Evolutionary conservation across 2,329 filamentous ascomycete genomes (phyloP), one percentile per base, ranked within the genome.

Genomic region (Scedosporium boydii): DNA sequence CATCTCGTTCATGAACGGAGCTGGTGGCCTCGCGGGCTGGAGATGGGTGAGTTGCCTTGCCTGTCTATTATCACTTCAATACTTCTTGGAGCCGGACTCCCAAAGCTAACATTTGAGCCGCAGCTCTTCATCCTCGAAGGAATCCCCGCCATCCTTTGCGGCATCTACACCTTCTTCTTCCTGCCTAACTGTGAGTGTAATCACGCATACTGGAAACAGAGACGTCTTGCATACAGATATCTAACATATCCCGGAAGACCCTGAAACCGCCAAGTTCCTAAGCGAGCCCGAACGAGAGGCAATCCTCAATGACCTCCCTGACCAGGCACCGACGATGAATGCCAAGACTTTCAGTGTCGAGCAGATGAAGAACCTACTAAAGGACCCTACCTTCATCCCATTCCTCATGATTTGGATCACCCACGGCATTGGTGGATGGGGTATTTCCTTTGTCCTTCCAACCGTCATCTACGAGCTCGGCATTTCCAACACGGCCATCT

Each of bases 391-490:
- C 0, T 68, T 70, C 46, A 16, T 69, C 7, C 68, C 68, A 0
- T 71, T 70, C 38, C 61, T 67, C 7, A 53, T 69, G 48, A 67
- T 70, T 12, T 70, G 69, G 69, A 68, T 70, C 21, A 68, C 67
- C 0, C 69, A 71, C 18, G 69, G 69, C 10, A 70, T 71, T 5
- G 68, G 69, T 12, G 69, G 69, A n/a, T 69, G 67, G 64, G 68
- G 69, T 1, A 69, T 70, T 34, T 66, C 68, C 3, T 69, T 69
- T 21, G 66, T 69, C 6, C 60, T 71, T 7, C 69, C 69, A 14
- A 70, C 66, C 1, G 68, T 70, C 46, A 69, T 70, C 34, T 70
- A 70, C 48, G 69, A 70, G 18, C 66, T 70, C 1, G 69, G 69
- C 1, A 69, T 70, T 9, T 67, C 68, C 0, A 68, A 67, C 38